Evolutionary conservation across 345 rosid genomes (phyloP), one percentile per base, ranked within the genome.

Genomic region (Boechera divaricarpa): DNA sequence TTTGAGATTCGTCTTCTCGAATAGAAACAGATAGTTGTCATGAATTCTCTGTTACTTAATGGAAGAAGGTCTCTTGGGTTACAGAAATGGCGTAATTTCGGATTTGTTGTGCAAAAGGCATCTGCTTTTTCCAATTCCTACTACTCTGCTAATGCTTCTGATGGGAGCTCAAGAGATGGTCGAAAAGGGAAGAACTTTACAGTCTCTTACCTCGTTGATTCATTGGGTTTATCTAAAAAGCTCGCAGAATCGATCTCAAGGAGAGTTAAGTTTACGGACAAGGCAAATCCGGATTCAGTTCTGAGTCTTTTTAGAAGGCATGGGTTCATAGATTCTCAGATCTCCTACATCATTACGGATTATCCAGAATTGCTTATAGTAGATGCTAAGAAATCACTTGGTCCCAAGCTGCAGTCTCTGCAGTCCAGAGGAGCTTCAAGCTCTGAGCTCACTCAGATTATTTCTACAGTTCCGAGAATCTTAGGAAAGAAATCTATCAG

Each of bases 321-420:
- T 58, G 82, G 77, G 10, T 79, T 79, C 70, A 39, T 49, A 7
- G n/a, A 60, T 15, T 59, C 75, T 62, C 83, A 80, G 33, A 67
- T 80, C 36, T n/a, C 63, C 6, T 4, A 4, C 4, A 16, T 66
- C 15, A 60, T 80, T 53, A 51, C 35, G 6, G 24, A 4, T 10
- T 36, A 26, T 3, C 86, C 83, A 0, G 0, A 0, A 4, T 2
- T 83, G 49, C 83, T 83, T 44, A 1, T 33, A 2, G 35, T 7
- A 7, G 32, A 64, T 53, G 31, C 52, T 18, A 47, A 60, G 69
- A 65, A 63, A 10, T 70, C 64, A 18, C 75, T 77, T 44, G 49
- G 66, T 42, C 85, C 79, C 12, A 79, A 82, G 54, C 41, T 79
- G 1, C 29, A 79, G 58, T 67, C 72, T 67, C 4, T 82, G 2